phyloP scores from a whole-genome alignment of 129 eudicot genomes.

The Flaveria brownii region DNA sequence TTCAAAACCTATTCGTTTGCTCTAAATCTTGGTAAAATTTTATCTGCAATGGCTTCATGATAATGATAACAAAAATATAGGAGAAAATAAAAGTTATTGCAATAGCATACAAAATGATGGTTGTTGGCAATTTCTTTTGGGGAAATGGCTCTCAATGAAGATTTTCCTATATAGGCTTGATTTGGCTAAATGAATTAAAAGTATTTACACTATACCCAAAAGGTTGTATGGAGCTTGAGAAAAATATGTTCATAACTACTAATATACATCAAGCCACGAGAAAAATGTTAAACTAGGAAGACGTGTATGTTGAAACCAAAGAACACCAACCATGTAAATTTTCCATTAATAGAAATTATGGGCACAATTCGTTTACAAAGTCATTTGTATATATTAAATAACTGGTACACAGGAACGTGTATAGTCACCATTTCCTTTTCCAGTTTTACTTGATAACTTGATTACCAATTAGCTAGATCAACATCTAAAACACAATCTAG shows the following conservation, averaged over 20 bases:
- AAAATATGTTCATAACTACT: not conserved
- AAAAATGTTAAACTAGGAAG: not conserved
- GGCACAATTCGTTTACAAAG: not conserved
- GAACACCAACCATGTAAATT: not conserved
- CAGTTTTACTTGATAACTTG: not conserved
- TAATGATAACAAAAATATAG: not conserved
- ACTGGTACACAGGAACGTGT: not conserved
- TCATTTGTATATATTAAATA: not conserved
- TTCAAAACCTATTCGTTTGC: not conserved
- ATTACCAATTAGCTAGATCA: not conserved
- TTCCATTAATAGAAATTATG: not conserved
- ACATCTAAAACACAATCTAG: not conserved
- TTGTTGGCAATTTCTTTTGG: not conserved
- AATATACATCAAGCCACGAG: not conserved
- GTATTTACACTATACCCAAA: not conserved
- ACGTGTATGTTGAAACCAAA: not conserved
- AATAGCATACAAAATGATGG: conserved; percentile 1
- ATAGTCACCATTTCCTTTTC: not conserved
- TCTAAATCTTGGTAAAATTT: not conserved
- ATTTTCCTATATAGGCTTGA: conserved; percentile 1
- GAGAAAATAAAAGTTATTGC: not conserved
- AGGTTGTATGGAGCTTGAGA: too few relatives aligned
- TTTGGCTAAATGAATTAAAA: not conserved
- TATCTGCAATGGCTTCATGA: not conserved
- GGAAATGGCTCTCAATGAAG: not conserved